Evolutionary conservation across 106 monocot genomes (phyloP).

Genomic region (Allium fistulosum): DNA sequence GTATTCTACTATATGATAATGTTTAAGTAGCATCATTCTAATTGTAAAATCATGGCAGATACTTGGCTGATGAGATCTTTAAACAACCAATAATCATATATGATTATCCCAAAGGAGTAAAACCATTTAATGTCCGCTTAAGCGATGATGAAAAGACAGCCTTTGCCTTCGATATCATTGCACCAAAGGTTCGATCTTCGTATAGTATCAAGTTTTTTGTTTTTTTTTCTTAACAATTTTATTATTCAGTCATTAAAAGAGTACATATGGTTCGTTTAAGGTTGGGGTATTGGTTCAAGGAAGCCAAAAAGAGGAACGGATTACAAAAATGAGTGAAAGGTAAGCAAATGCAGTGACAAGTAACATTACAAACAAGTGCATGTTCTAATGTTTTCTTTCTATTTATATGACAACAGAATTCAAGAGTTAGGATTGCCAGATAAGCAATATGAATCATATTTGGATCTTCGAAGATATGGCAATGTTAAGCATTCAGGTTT

Average conservation of each 20-base stretch:
- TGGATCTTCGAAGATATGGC: slow-evolving; percentile 72
- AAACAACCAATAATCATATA: slow-evolving; percentile 59
- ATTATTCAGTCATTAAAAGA: not conserved
- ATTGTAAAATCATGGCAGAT: slow-evolving; percentile 12
- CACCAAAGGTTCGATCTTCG: slow-evolving; percentile 38
- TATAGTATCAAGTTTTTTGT: not conserved
- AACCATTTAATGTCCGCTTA: slow-evolving; percentile 51
- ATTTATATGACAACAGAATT: slow-evolving; percentile 27
- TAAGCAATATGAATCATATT: slow-evolving; percentile 62
- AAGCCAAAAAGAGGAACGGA: slow-evolving; percentile 63
- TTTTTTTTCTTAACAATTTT: not conserved
- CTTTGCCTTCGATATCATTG: slow-evolving; percentile 65
- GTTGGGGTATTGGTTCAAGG: slow-evolving; percentile 52
- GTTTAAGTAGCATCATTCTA: not conserved
- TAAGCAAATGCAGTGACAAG: slow-evolving; percentile 2
- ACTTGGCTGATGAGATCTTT: slow-evolving; percentile 51
- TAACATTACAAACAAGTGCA: too few relatives aligned
- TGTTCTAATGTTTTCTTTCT: too few relatives aligned
- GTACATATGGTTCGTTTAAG: slow-evolving; percentile 12
- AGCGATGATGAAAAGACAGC: slow-evolving; percentile 51
- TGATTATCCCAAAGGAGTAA: slow-evolving; percentile 52
- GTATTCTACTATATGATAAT: not conserved
- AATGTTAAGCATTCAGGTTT: slow-evolving; percentile 72
- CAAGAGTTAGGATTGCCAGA: slow-evolving; percentile 31
- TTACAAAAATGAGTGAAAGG: slow-evolving; percentile 49